phyloP scores from a whole-genome alignment of 441 rosid species.

The Adansonia madagascariensis region DNA sequence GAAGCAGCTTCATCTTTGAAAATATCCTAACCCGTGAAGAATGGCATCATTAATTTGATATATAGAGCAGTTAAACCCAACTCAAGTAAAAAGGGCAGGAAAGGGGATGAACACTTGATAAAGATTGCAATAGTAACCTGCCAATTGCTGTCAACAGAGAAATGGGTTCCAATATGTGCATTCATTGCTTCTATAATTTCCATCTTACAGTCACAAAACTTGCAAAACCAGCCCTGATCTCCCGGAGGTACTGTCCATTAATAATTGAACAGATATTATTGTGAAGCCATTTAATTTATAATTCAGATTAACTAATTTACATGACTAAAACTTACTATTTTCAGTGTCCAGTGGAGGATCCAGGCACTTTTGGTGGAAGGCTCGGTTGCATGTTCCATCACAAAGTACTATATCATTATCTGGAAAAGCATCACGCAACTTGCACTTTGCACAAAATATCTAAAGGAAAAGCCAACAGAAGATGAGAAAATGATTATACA shows the following conservation, averaged over 20 bases:
- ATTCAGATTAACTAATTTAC: conserved; percentile 9
- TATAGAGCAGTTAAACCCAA: conserved; percentile 10
- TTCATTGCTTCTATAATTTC: conserved; percentile 87
- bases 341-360: conserved; percentile 92
- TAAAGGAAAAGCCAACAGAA: conserved; percentile 34
- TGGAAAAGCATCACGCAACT: conserved; percentile 74
- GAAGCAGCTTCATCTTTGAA: conserved; percentile 77
- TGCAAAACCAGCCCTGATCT: conserved; percentile 98
- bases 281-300: conserved; percentile 26
- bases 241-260: conserved; percentile 86
- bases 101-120: not conserved
- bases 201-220: conserved; percentile 86
- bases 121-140: conserved; percentile 53
- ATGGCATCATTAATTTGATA: conserved; percentile 19
- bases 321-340: conserved; percentile 57
- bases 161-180: conserved; percentile 90
- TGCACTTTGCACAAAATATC: conserved; percentile 97
- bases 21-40: conserved; percentile 62
- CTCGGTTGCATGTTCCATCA: conserved; percentile 95
- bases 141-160: conserved; percentile 73
- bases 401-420: conserved; percentile 95
- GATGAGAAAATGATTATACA: conserved; percentile 16
- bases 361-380: conserved; percentile 92
- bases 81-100: not conserved
- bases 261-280: conserved; percentile 34